phyloP scores from a whole-genome alignment of 352 stramenopile genomes.

The Pythium folliculosum region DNA sequence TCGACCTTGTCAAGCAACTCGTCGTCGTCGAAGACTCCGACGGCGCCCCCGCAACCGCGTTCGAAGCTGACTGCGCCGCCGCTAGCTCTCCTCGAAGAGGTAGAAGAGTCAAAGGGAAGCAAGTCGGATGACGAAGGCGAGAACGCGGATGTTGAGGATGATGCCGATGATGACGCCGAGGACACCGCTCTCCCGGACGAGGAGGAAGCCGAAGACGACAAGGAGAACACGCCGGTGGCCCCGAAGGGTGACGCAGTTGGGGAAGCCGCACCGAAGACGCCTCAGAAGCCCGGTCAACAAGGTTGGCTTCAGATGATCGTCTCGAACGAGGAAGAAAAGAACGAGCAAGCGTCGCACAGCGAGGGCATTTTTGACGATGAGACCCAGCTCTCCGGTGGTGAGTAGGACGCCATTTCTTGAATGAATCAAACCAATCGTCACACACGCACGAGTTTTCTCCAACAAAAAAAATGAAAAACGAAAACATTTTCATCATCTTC shows the following conservation, averaged over 20 bases:
- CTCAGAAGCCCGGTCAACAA: conserved; percentile 15
- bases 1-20: conserved; percentile 26
- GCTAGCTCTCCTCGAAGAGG: not conserved
- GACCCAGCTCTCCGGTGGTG: conserved; percentile 35
- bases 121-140: conserved; percentile 11
- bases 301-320: conserved; percentile 27
- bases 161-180: conserved; percentile 6
- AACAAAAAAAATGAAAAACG: no score
- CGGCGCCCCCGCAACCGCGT: conserved; percentile 14
- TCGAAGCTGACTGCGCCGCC: not conserved
- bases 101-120: conserved; percentile 17
- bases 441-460: no score
- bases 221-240: conserved; percentile 21
- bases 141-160: conserved; percentile 4
- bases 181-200: conserved; percentile 17
- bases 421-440: no score
- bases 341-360: conserved; percentile 25
- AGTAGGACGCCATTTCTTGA: no score
- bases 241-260: not conserved
- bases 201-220: conserved; percentile 18
- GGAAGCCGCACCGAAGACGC: conserved; percentile 1
- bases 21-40: conserved; percentile 30
- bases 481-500: no score
- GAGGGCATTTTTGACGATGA: conserved; percentile 46
- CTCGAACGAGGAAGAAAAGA: conserved; percentile 27